Conservation (phyloP, 2,329 filamentous ascomycete species). For the Ophiostoma sp. region DNA sequence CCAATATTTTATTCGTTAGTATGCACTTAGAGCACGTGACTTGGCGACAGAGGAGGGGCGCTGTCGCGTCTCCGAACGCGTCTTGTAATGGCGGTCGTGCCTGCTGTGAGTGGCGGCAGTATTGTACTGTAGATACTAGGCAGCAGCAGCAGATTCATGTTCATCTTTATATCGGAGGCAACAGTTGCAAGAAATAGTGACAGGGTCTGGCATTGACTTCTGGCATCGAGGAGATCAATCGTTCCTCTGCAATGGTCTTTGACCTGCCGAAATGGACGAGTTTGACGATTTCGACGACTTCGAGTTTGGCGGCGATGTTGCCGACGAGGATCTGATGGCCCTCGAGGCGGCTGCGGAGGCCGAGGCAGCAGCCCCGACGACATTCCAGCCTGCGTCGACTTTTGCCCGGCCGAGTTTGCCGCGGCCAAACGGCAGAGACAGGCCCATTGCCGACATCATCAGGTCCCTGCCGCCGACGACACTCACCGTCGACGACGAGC, state of each 20-base stretch:
- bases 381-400: not conserved
- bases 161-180: not conserved
- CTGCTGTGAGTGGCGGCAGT: not conserved
- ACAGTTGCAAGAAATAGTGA: too few relatives aligned
- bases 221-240: too few relatives aligned
- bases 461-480: not conserved
- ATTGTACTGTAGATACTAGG: not conserved
- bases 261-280: not conserved
- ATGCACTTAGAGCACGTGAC: constrained; percentile 20
- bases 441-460: not conserved
- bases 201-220: too few relatives aligned
- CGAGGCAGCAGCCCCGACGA: not conserved
- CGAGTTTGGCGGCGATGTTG: constrained; percentile 55
- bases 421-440: not conserved
- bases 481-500: constrained; percentile 30
- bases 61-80: not conserved
- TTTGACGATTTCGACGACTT: constrained; percentile 46
- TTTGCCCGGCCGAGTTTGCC: not conserved
- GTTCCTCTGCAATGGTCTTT: too few relatives aligned
- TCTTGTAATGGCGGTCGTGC: constrained; percentile 14
- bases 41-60: constrained; percentile 25
- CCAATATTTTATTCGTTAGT: not conserved
- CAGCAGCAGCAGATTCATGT: not conserved
- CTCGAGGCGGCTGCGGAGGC: constrained; percentile 33
- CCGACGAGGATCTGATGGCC: constrained; percentile 62